Evolutionary conservation across 129 eudicot species (phyloP).

Genomic region (Saposhnikovia divaricata): DNA sequence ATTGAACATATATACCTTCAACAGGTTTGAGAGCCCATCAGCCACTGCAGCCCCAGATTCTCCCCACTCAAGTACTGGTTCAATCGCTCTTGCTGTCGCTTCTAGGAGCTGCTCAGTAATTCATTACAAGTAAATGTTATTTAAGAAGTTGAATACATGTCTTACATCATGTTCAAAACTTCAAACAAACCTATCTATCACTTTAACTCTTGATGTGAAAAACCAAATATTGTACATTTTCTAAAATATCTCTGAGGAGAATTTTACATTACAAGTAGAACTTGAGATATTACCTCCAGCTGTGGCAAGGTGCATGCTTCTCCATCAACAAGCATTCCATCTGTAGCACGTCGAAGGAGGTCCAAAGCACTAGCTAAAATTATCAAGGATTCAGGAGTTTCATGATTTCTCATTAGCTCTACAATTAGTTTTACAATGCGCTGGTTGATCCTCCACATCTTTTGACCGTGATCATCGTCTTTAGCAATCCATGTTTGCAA

Average conservation of each 20-base stretch:
- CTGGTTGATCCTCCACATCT: slow-evolving; percentile 87
- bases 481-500: slow-evolving; percentile 95
- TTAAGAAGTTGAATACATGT: background rate
- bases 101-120: slow-evolving; percentile 61
- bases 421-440: slow-evolving; percentile 85
- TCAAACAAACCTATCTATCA: background rate
- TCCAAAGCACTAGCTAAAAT: slow-evolving; percentile 86
- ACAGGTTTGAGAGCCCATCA: slow-evolving; percentile 85
- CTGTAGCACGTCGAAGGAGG: slow-evolving; percentile 94
- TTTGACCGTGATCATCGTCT: slow-evolving; percentile 80
- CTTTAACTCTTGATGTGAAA: background rate
- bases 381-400: slow-evolving; percentile 73
- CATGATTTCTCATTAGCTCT: slow-evolving; percentile 94
- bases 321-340: slow-evolving; percentile 97
- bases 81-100: slow-evolving; percentile 95
- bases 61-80: slow-evolving; percentile 92
- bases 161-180: background rate
- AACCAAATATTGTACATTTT: background rate
- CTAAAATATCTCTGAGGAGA: background rate
- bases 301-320: slow-evolving; percentile 97
- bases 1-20: slow-evolving; percentile 50
- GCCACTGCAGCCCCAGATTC: slow-evolving; percentile 87
- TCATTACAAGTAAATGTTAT: background rate
- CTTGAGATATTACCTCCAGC: slow-evolving; percentile 54
- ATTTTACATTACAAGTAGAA: background rate